phyloP scores from a whole-genome alignment of 1,284 basidiomycete species.

The Austroboletus novae-zelandiae region DNA sequence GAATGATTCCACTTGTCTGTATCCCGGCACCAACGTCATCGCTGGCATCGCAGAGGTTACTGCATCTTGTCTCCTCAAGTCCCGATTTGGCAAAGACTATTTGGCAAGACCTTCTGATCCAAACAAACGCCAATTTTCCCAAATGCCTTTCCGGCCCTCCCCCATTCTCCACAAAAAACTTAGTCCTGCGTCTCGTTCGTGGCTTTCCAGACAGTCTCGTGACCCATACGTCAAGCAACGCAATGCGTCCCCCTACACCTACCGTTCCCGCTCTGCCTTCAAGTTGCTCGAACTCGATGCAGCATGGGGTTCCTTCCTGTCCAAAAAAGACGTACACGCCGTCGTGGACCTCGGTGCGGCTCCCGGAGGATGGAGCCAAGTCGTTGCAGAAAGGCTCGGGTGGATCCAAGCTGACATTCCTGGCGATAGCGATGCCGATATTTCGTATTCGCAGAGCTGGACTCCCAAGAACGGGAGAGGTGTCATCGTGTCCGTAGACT shows the following conservation, averaged over 20 bases:
- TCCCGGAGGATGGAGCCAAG: constrained; percentile 88
- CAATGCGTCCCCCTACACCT: constrained; percentile 42
- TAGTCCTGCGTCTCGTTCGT: constrained; percentile 44
- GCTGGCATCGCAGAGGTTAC: constrained; percentile 14
- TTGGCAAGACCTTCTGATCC: constrained; percentile 21
- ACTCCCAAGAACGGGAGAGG: constrained; percentile 38
- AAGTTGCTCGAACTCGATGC: constrained; percentile 77
- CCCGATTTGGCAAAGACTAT: constrained; percentile 3
- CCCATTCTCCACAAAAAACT: constrained; percentile 28
- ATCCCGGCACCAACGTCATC: constrained; percentile 45
- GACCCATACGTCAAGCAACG: constrained; percentile 73
- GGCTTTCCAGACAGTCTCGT: constrained; percentile 60
- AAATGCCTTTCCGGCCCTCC: constrained; percentile 34
- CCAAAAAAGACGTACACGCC: constrained; percentile 47
- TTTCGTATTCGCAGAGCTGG: constrained; percentile 6
- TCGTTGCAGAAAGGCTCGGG: constrained; percentile 61
- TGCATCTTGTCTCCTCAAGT: not conserved
- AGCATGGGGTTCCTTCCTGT: constrained; percentile 51
- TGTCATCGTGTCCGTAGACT: constrained; percentile 71
- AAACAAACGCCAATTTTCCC: constrained; percentile 14
- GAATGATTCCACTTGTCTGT: constrained; percentile 60
- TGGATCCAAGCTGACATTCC: constrained; percentile 28
- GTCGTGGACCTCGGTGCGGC: constrained; percentile 86
- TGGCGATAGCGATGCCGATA: not conserved
- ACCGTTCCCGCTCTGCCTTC: constrained; percentile 81